phyloP scores from a whole-genome alignment of 139 green algal species.

The Closterium sp. region DNA sequence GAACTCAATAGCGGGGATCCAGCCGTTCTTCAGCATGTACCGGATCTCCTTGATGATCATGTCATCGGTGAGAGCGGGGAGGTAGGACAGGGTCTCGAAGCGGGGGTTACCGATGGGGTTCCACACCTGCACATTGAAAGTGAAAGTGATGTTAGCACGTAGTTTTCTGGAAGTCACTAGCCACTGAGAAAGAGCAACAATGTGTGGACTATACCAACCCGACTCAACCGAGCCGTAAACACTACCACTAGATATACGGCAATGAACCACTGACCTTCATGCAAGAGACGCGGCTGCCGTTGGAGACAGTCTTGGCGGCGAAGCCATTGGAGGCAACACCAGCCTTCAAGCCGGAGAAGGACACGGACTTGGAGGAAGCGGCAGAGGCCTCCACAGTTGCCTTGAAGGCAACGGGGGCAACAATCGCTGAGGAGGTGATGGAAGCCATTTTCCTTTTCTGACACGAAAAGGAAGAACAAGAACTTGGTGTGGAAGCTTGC shows the following conservation, averaged over 20 bases:
- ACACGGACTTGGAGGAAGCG: neutral
- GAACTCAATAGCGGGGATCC: slow-evolving; percentile 45
- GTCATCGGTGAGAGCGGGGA: slow-evolving; percentile 86
- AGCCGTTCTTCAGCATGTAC: slow-evolving; percentile 45
- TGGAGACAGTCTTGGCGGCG: slow-evolving; percentile 36
- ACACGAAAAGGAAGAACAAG: neutral
- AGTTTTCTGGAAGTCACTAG: no score
- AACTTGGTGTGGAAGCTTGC: neutral
- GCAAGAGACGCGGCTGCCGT: slow-evolving; percentile 31
- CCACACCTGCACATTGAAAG: slow-evolving; percentile 52
- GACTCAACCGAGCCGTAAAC: no score
- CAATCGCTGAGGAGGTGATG: neutral
- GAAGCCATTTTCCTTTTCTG: neutral
- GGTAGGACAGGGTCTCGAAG: slow-evolving; percentile 99
- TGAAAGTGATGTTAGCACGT: no score
- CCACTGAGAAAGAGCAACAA: no score
- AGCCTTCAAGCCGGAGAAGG: slow-evolving; percentile 26
- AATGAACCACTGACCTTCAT: slow-evolving; percentile 21
- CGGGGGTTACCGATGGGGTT: slow-evolving; percentile 68
- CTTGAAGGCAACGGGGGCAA: slow-evolving; percentile 3
- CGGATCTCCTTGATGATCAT: slow-evolving; percentile 74
- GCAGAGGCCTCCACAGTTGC: neutral
- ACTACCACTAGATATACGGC: no score
- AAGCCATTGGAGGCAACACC: slow-evolving; percentile 18
- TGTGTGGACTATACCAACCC: no score